Base-by-base conservation (phyloP, 192 early-diverging fungal species). In the Podila minutissima region DNA sequence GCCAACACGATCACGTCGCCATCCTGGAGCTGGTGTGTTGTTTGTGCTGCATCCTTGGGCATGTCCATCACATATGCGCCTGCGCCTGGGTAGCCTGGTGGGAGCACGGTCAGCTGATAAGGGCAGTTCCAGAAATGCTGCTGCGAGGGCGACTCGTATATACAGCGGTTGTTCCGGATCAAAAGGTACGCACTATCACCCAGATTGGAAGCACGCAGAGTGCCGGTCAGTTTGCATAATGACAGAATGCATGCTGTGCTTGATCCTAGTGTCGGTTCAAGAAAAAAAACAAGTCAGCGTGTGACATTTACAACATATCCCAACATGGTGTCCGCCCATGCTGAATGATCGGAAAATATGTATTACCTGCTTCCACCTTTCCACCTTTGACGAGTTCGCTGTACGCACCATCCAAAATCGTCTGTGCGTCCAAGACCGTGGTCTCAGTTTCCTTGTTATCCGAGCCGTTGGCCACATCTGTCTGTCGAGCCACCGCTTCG, bases 91-190 rank as follows among this genome's bases (percentile, higher is more conserved):
- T 89, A 88, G 35, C 77, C 77, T 38, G 87, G 86, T 19, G 89
- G 89, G 19, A 90, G 67, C 7, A 90, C 83, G 1, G 87, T 86
- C 26, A 90, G 69, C 70, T 90, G 89, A 69, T 89, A 90, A 62
- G 89, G 89, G 65, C 89, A 90, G 59, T 90, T 90, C 69, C 88
- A 90, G 64, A 89, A 90, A 75, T 90, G 89, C 48, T 90, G 89
- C 38, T 90, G 89, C 13, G 86, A 85, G 10, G 89, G 87, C 11
- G 85, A 86, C 59, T 90, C 89, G 64, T 86, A 90, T 10, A 90
- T 76, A 26, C 88, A 75, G 41, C 82, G 74, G 50, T 86, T 75
- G 68, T 87, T 82, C 19, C 89, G 87, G 61, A 90, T 88, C 28
- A 90, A 66, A 33, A 90, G 50, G 60, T 82, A 90, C 7, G 89